Conservation (phyloP, 2,329 filamentous ascomycete genomes). For the Neonectria coccinea region DNA sequence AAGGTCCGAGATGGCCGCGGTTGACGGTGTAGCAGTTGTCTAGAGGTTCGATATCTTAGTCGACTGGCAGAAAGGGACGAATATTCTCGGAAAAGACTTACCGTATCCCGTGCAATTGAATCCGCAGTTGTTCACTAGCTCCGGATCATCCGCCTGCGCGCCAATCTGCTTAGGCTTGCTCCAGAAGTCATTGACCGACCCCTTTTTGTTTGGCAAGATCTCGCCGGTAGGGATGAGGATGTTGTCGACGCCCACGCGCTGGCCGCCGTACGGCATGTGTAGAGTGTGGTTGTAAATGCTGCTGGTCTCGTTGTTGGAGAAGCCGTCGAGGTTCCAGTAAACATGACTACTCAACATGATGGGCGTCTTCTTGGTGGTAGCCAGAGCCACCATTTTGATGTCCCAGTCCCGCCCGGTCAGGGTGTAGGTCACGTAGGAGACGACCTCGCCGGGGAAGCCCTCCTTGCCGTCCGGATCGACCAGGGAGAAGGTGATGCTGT, state of each 20-base stretch:
- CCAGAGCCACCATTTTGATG: constrained; percentile 77
- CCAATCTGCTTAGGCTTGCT: constrained; percentile 83
- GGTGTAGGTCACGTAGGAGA: constrained; percentile 80
- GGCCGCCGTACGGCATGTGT: constrained; percentile 77
- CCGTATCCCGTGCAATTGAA: constrained; percentile 87
- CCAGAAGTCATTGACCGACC: constrained; percentile 85
- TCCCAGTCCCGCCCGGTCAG: constrained; percentile 75
- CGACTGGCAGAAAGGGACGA: neutral
- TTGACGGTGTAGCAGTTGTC: constrained; percentile 78
- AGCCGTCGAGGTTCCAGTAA: constrained; percentile 88
- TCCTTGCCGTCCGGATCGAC: constrained; percentile 78
- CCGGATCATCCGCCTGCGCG: constrained; percentile 71
- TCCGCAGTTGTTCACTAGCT: constrained; percentile 80
- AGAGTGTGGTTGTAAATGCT: constrained; percentile 78
- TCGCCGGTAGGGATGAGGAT: constrained; percentile 82
- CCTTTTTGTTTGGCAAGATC: constrained; percentile 74
- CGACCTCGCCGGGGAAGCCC: constrained; percentile 83
- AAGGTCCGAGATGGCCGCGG: constrained; percentile 66
- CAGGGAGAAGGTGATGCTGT: constrained; percentile 80
- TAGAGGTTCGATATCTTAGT: constrained; percentile 39
- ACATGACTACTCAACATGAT: constrained; percentile 82
- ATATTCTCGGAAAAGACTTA: constrained; percentile 48
- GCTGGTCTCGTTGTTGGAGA: constrained; percentile 76
- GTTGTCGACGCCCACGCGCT: constrained; percentile 75
- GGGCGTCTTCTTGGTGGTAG: constrained; percentile 80